Percentiles rank a stretch among this genome's conserved stretches.
phyloP scores from a whole-genome alignment of 305 asterid genomes.

The Solanum hybrid region DNA sequence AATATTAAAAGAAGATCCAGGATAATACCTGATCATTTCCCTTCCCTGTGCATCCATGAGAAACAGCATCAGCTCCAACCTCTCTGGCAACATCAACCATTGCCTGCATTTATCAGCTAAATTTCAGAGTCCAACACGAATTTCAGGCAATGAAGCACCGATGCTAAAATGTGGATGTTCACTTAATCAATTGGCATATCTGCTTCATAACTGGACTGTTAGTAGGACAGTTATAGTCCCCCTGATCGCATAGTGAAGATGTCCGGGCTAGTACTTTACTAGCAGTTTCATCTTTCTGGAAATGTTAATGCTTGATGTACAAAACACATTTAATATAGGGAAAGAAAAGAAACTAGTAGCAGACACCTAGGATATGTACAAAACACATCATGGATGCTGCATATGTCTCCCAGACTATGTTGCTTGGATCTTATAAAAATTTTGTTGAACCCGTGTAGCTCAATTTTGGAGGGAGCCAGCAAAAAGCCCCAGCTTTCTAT shows the following conservation, averaged over 20 bases:
- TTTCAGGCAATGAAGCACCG: not conserved
- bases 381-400: not conserved
- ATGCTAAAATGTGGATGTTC: not conserved
- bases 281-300: too few species aligned
- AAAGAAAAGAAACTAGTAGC: too few species aligned
- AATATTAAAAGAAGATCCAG: conserved; percentile 3
- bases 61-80: conserved; percentile 98
- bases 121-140: not conserved
- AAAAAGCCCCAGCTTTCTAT: not conserved
- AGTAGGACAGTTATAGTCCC: not conserved
- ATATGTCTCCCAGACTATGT: not conserved
- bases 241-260: not conserved
- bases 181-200: not conserved
- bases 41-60: conserved; percentile 97
- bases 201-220: not conserved
- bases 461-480: not conserved
- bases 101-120: conserved; percentile 42
- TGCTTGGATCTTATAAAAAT: not conserved
- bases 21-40: conserved; percentile 85
- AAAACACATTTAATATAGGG: too few species aligned
- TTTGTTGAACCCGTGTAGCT: not conserved
- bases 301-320: too few species aligned
- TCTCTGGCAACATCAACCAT: conserved; percentile 97
- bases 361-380: too few species aligned
- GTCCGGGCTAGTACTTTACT: too few species aligned